Base-by-base conservation (phyloP, 2,329 filamentous ascomycete species). In the Ceratocystis destructans region DNA sequence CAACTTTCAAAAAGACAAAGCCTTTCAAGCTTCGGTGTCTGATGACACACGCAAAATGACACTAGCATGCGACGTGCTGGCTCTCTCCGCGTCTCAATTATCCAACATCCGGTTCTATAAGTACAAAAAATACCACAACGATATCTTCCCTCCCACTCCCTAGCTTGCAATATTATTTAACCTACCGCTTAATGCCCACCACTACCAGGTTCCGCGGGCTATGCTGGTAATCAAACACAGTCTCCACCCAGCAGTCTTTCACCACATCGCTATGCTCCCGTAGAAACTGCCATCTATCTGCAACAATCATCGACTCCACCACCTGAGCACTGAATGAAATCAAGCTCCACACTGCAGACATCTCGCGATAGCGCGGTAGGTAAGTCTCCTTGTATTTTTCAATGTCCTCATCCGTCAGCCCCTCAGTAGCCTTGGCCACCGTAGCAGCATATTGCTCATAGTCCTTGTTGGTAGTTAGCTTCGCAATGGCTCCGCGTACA, bases 321-420 rank as follows among this genome's bases (percentile, higher is more conserved):
- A 96, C 87, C 22, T 85, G 85, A 2, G 93, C 92, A 74, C 90
- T 95, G 72, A 96, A 96, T 0, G 94, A 92, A 93, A 99, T 99
- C 71, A 99, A 75, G 70, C 85, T 90, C 94, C 94, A 99, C 68
- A 95, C 84, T 6, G 95, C 82, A 72, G 88, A 90, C 48, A 99
- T 77, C 72, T 96, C 88, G 71, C 90, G 88, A 77, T 88, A 90
- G 65, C 87, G 80, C 48, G 80, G 79, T 37, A 74, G 74, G 75
- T 87, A 96, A 53, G 76, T 73, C 8, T 73, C 72, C 72, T 89
- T 87, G 73, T 97, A 99, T 15, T 71, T 75, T 8, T 81, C 78
- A 61, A 97, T 87, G 69, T 92, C 87, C 48, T 87, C 86, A 70
- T 95, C 89, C 0, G 84, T 88, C 68, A 96, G 79, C 20, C 75